Base-by-base conservation (phyloP, 1,284 basidiomycete species). In the Puccinia hordei region DNA sequence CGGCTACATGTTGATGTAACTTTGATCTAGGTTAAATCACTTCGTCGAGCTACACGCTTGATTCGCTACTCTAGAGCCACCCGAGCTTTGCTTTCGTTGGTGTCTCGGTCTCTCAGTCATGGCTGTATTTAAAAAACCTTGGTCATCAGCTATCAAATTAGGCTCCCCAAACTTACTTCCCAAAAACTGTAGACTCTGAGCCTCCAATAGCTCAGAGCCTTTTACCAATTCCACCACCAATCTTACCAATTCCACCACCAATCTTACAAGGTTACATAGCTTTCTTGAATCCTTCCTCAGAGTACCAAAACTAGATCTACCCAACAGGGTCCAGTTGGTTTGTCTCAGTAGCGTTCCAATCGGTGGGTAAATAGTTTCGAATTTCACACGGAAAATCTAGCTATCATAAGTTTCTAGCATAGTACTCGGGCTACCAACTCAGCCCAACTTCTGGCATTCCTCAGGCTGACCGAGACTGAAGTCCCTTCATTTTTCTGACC, bases 311-410 rank as follows among this genome's bases (percentile, higher is more conserved):
- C 57, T 61, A 61, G 30, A 61, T 61, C 57, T 30, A 61, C 57
- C 30, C 57, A 24, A 61, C 12, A 33, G 57, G 30, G 13, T n/a
- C 30, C 10, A 35, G 57, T 61, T 24, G 57, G 57, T 61, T 35
- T 61, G 57, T 27, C 57, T 61, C 57, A 61, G 27, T 61, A 61
- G 57, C 30, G 10, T 61, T 61, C 57, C 24, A 61, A 61, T 61
- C 57, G 57, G 57, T 61, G 30, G 30, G 57, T 61, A 9, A 24
- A 35, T 61, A 27, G 57, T 61, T 61, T 61, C 9, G 30, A 35
- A 61, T 61, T 61, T 61, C 57, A 61, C 57, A 30, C 30, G 30
- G 57, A 61, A 33, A 24, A 61, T 61, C 57, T 61, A 17, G 57
- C 30, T 35, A 61, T 30, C 10, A 61, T 13, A 61, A 61, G 30